These are phyloP conservation scores for Ligustrum vulgare DNA, from an alignment of 257 asterid genomes.

Conservation along the genomic window DNA sequence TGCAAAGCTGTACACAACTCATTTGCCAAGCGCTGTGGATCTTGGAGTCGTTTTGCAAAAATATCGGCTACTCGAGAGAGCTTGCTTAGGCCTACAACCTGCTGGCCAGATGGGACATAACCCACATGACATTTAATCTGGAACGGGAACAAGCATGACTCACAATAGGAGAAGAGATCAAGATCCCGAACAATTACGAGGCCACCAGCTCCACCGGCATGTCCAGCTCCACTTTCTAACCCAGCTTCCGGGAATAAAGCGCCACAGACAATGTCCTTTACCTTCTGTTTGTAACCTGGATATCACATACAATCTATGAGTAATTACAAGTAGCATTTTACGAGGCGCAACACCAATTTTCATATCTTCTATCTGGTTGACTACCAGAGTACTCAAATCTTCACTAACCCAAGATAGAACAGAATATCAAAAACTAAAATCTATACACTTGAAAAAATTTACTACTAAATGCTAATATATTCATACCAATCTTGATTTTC, in stretches of 20 bases:
- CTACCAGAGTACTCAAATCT: neutral
- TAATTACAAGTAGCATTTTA: neutral
- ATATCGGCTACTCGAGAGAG: slow-evolving; percentile 89
- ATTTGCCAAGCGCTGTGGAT: slow-evolving; percentile 74
- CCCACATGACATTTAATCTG: slow-evolving; percentile 92
- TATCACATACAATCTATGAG: neutral
- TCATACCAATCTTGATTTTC: neutral
- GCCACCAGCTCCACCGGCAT: slow-evolving; percentile 93
- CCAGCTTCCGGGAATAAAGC: slow-evolving; percentile 95
- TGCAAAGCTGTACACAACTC: slow-evolving; percentile 74
- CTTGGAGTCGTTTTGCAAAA: slow-evolving; percentile 86
- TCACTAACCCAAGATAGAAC: neutral
- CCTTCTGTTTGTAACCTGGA: slow-evolving; percentile 78
- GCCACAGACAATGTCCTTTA: slow-evolving; percentile 70
- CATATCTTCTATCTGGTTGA: neutral
- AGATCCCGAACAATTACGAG: slow-evolving; percentile 92
- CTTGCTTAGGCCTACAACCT: slow-evolving; percentile 89
- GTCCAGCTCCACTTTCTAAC: slow-evolving; percentile 66
- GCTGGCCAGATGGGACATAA: slow-evolving; percentile 75
- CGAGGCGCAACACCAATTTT: neutral
- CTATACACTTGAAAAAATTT: no score
- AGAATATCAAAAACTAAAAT: neutral
- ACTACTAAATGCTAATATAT: no score
- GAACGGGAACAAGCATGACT: slow-evolving; percentile 94
- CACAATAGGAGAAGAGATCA: slow-evolving; percentile 85